These are phyloP conservation scores for Fusarium drepaniforme DNA, from an alignment of 2,329 filamentous ascomycete genomes.

Conservation along the genomic window DNA sequence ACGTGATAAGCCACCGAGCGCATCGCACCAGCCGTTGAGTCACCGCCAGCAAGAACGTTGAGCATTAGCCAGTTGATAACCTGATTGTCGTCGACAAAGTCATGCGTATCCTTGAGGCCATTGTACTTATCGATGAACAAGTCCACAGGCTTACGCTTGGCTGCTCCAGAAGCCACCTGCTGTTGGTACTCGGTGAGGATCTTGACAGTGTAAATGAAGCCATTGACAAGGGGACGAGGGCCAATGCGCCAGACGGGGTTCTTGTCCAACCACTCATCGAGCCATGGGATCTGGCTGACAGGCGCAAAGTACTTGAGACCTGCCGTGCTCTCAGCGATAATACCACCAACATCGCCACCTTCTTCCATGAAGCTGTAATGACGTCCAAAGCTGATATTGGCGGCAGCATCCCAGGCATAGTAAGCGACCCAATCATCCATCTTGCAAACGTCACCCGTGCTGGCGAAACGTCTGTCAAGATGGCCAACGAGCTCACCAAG, in stretches of 20 bases:
- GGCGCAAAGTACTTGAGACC: constrained; percentile 37
- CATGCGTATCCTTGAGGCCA: constrained; percentile 29
- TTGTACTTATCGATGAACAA: constrained; percentile 37
- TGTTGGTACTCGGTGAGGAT: constrained; percentile 35
- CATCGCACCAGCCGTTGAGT: constrained; percentile 37
- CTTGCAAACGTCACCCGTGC: constrained; percentile 14
- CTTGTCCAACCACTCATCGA: constrained; percentile 40
- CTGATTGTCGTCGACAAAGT: constrained; percentile 33
- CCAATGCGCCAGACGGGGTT: constrained; percentile 30
- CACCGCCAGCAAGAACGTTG: constrained; percentile 33
- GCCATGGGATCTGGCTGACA: constrained; percentile 38
- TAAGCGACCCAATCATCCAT: constrained; percentile 40
- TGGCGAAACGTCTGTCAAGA: constrained; percentile 25
- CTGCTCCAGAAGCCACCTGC: constrained; percentile 15
- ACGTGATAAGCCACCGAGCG: constrained; percentile 30
- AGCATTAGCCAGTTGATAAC: constrained; percentile 38
- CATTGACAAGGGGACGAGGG: constrained; percentile 20
- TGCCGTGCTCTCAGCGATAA: constrained; percentile 22
- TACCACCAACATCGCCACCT: constrained; percentile 21
- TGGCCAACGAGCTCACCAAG: constrained; percentile 22
- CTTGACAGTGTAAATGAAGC: constrained; percentile 28
- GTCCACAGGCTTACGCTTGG: constrained; percentile 33
- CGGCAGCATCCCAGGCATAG: constrained; percentile 36
- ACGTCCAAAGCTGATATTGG: constrained; percentile 34
- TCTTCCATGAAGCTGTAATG: constrained; percentile 35